phyloP scores from a whole-genome alignment of 2,329 filamentous ascomycete species.

The Hysterium pulicare region DNA sequence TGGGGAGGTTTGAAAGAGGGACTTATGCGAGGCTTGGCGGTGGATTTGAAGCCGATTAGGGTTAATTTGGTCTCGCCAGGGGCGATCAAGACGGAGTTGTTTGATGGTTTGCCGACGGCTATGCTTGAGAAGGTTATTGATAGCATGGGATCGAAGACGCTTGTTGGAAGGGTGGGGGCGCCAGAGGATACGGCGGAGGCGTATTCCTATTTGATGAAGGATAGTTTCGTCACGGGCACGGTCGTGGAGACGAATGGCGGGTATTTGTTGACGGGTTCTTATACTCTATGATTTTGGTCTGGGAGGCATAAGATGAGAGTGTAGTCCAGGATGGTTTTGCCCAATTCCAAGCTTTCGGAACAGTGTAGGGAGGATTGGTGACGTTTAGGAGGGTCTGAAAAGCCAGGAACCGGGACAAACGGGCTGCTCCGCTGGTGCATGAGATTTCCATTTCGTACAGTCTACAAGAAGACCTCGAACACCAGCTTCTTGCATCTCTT shows the following conservation, averaged over 20 bases:
- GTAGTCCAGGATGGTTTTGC: too few relatives aligned
- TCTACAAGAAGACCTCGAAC: conserved; percentile 24
- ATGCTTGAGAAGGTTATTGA: conserved; percentile 14
- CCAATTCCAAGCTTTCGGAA: too few relatives aligned
- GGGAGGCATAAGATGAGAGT: too few relatives aligned
- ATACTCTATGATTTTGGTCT: background rate
- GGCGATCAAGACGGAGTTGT: conserved; percentile 40
- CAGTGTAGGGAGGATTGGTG: too few relatives aligned
- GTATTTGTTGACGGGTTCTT: conserved; percentile 18
- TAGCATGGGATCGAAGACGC: conserved; percentile 13
- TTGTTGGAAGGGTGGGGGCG: conserved; percentile 21
- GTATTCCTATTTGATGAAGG: conserved; percentile 45
- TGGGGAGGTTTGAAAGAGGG: conserved; percentile 27
- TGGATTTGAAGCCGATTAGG: conserved; percentile 42
- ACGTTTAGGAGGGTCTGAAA: too few relatives aligned
- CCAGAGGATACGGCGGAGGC: conserved; percentile 42
- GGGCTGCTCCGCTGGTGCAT: background rate
- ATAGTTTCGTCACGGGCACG: conserved; percentile 38
- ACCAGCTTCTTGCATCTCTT: conserved; percentile 17
- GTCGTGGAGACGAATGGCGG: conserved; percentile 38
- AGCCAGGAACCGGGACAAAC: too few relatives aligned
- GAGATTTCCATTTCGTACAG: conserved; percentile 22
- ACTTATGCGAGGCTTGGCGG: conserved; percentile 35
- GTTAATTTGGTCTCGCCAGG: conserved; percentile 44
- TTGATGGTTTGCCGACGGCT: conserved; percentile 21